Conservation (phyloP, 345 rosid species). For the Anacardium occidentale region DNA sequence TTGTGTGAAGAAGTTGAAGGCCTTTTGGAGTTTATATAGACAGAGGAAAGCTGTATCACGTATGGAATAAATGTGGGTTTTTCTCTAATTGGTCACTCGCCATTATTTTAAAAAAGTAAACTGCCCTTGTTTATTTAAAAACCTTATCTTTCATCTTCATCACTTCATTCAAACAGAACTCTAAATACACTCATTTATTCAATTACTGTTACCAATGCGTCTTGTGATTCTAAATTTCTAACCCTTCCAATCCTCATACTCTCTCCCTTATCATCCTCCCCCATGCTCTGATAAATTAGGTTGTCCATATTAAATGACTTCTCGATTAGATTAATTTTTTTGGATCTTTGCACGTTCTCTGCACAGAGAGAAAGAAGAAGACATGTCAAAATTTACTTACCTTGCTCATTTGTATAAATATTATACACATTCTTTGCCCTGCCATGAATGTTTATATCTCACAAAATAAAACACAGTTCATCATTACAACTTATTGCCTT, state of each 20-base stretch:
- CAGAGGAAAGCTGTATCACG: conserved; percentile 28
- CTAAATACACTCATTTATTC: conserved; percentile 29
- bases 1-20: conserved; percentile 11
- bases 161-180: conserved; percentile 7
- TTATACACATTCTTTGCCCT: background rate
- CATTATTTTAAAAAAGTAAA: conserved; percentile 11
- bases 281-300: conserved; percentile 17
- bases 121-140: background rate
- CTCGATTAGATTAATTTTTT: background rate
- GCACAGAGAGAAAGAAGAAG: too few relatives aligned
- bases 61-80: conserved; percentile 31
- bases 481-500: background rate
- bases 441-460: background rate
- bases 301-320: conserved; percentile 17
- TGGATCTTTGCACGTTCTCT: background rate
- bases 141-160: conserved; percentile 20
- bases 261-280: conserved; percentile 9
- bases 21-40: conserved; percentile 28
- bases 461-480: background rate
- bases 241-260: conserved; percentile 21
- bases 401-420: background rate
- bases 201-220: conserved; percentile 41
- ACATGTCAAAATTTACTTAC: too few relatives aligned
- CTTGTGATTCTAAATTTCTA: conserved; percentile 42
- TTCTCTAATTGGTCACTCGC: conserved; percentile 21